Evolutionary conservation across 1,284 basidiomycete species (phyloP), one percentile per base, ranked within the genome.

Genomic region (Cryptococcus hybrid): DNA sequence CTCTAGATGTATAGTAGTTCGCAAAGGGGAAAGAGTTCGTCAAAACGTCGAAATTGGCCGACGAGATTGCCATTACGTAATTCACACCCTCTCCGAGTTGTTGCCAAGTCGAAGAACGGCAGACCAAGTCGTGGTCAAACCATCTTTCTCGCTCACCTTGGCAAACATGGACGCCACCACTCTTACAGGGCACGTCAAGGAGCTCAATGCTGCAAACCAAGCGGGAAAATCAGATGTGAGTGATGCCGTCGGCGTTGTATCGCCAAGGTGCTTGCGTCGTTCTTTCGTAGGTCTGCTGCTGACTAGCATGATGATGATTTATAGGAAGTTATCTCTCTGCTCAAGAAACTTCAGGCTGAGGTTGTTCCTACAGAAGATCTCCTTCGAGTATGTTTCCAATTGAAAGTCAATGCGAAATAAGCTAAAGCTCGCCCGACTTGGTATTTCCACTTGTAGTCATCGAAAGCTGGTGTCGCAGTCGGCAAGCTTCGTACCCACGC

Each of bases 381-480:
- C 12, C 82, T 98, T 53, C 85, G 93, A 80, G 93, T 94, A 74
- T 30, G 30, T 30, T 30, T 48, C 7, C 7, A 9, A 7, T 34
- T 0, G 15, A 42, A 11, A 8, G 15, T n/a, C 40, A 12, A 43
- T 43, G 12, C 5, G 12, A 43, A 12, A 12, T 43, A 40, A 5
- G 24, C 34, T 24, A 40, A 13, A 11, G 30, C 30, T 30, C 3
- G 30, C 30, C 4, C 30, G 30, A 30, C 30, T 4, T 37, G 15
- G 30, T 39, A 18, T 11, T n/a, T 18, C 50, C 50, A 9, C 11
- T 18, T 5, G 9, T 48, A 69, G 68, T 58, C 67, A 76, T 92
- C 90, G 69, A 92, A 90, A 79, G 90, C 90, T 3, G 94, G 94
- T 58, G 81, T 96, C 9, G 90, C 92, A 0, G 90, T 98, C 2